Conservation (phyloP, 2,329 filamentous ascomycete genomes). For the Ilyonectria mors-panacis region DNA sequence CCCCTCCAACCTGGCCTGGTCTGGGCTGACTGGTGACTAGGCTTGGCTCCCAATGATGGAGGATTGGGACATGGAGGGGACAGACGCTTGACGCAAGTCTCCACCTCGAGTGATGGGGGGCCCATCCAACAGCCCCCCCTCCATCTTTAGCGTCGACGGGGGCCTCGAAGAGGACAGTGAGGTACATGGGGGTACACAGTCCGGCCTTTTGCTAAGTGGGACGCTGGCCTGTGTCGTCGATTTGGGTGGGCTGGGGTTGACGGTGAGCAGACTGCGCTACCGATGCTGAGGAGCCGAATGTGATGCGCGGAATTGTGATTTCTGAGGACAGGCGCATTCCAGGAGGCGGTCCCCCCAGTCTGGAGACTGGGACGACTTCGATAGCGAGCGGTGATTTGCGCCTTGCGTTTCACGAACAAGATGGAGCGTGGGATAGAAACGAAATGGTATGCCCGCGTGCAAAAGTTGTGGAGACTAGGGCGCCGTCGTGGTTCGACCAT, state of each 20-base stretch:
- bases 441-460: slow-evolving; percentile 30
- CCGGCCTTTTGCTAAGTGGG: slow-evolving; percentile 39
- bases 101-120: slow-evolving; percentile 43
- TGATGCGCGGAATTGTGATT: slow-evolving; percentile 31
- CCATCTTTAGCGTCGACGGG: slow-evolving; percentile 45
- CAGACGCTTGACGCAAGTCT: slow-evolving; percentile 39
- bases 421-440: slow-evolving; percentile 24
- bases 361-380: slow-evolving; percentile 10
- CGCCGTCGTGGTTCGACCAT: slow-evolving; percentile 46
- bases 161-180: slow-evolving; percentile 32
- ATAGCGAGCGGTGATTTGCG: slow-evolving; percentile 30
- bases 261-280: slow-evolving; percentile 38
- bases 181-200: slow-evolving; percentile 46
- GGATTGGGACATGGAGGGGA: slow-evolving; percentile 40
- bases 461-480: slow-evolving; percentile 39
- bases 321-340: slow-evolving; percentile 16
- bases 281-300: slow-evolving; percentile 33
- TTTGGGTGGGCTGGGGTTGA: slow-evolving; percentile 34
- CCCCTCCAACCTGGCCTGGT: slow-evolving; percentile 24
- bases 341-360: slow-evolving; percentile 21
- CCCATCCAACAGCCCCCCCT: slow-evolving; percentile 34
- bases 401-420: slow-evolving; percentile 21
- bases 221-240: slow-evolving; percentile 37
- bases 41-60: slow-evolving; percentile 39
- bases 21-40: slow-evolving; percentile 25